phyloP scores from a whole-genome alignment of 2,329 filamentous ascomycete genomes.

The Penicillium italicum region DNA sequence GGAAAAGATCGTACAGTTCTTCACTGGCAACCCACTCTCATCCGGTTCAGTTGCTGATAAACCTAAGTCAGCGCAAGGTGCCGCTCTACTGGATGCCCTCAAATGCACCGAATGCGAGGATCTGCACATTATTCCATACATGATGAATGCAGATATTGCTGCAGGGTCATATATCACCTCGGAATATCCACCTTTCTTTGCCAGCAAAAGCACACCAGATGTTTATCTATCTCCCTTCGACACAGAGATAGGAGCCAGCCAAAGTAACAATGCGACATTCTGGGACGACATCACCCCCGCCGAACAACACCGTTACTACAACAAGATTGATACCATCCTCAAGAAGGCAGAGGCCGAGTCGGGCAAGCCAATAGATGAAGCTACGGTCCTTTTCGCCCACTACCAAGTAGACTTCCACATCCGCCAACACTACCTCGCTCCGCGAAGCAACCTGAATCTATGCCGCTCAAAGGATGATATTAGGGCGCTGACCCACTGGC shows the following conservation, averaged over 20 bases:
- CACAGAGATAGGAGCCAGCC: neutral
- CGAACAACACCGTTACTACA: conserved; percentile 19
- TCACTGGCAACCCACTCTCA: neutral
- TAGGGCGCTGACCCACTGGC: conserved; percentile 26
- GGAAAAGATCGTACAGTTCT: neutral
- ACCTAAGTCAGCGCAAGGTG: neutral
- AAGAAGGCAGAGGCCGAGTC: neutral
- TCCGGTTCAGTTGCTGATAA: neutral
- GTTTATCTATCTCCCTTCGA: conserved; percentile 16
- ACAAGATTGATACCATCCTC: conserved; percentile 15
- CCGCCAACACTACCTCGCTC: conserved; percentile 28
- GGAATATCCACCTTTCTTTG: conserved; percentile 22
- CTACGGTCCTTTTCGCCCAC: conserved; percentile 23
- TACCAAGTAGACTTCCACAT: conserved; percentile 35
- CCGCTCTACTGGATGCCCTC: conserved; percentile 27
- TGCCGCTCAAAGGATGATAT: conserved; percentile 31
- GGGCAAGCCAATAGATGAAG: conserved; percentile 8
- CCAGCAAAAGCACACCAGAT: conserved; percentile 3
- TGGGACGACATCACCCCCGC: conserved; percentile 14
- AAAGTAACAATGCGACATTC: conserved; percentile 3
- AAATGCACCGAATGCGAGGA: conserved; percentile 24
- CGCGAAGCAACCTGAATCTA: conserved; percentile 24
- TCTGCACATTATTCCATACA: conserved; percentile 11
- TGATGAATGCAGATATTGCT: conserved; percentile 17
- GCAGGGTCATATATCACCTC: conserved; percentile 15